Evolutionary conservation across 129 eudicot genomes (phyloP).

Genomic region (Smallanthus sonchifolius): DNA sequence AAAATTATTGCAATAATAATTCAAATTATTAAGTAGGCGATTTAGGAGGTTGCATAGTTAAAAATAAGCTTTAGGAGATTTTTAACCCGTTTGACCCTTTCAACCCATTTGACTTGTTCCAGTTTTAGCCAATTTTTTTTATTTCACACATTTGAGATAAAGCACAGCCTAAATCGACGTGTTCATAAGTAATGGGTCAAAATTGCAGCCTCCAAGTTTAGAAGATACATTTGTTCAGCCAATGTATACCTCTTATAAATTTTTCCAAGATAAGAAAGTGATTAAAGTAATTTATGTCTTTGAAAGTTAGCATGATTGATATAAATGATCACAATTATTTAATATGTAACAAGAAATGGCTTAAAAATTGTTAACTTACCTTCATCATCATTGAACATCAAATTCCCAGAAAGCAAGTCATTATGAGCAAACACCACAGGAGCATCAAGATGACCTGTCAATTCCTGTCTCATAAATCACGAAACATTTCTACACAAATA

Average conservation of each 20-base stretch:
- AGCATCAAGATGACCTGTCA: constrained; percentile 69
- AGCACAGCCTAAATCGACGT: neutral
- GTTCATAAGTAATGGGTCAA: neutral
- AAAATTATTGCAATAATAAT: neutral
- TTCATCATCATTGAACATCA: constrained; percentile 77
- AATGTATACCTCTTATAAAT: neutral
- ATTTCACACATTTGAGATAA: neutral
- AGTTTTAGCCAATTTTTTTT: neutral
- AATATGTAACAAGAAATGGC: neutral
- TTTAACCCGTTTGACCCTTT: neutral
- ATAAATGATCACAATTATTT: neutral
- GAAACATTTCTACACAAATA: constrained; percentile 27
- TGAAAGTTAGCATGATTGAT: neutral
- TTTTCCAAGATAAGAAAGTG: neutral
- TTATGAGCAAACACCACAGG: constrained; percentile 91
- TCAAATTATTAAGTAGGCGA: neutral
- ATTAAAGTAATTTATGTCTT: neutral
- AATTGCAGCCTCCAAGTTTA: neutral
- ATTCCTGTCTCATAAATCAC: constrained; percentile 60
- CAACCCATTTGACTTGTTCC: neutral
- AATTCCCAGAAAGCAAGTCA: constrained; percentile 86
- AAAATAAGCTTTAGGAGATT: neutral
- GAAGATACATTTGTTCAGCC: neutral
- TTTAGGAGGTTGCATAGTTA: neutral
- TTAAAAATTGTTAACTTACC: constrained; percentile 35